These are phyloP conservation scores for Trypanosoma rangeli DNA, from an alignment of 208 protist species.

Conservation along the genomic window DNA sequence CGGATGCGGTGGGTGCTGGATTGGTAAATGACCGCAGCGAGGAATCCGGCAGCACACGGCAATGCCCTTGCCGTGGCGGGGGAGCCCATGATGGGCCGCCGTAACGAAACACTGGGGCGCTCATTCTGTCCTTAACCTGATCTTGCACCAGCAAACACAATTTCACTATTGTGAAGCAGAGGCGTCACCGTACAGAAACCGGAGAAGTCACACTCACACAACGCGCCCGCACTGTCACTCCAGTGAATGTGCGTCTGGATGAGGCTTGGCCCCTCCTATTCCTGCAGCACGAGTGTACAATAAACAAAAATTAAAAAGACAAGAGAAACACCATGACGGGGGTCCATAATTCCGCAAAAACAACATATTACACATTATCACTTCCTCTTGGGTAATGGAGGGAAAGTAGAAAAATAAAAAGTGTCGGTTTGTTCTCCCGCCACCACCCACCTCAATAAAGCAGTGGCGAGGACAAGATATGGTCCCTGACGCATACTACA, in stretches of 20 bases:
- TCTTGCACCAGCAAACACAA: too few species aligned
- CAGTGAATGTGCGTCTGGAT: neutral
- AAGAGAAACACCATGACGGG: neutral
- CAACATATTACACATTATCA: neutral
- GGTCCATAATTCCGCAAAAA: neutral
- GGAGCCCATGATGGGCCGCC: neutral
- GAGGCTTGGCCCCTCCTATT: neutral
- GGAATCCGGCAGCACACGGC: neutral
- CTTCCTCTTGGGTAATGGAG: neutral
- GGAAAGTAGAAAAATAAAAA: neutral
- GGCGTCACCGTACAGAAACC: neutral
- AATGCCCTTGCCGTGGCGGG: neutral
- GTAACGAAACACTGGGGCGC: neutral
- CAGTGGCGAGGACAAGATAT: neutral
- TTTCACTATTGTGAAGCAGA: too few species aligned
- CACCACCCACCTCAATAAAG: neutral
- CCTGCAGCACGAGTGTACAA: neutral
- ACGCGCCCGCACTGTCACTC: neutral
- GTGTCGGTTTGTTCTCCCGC: neutral
- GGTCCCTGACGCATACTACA: neutral
- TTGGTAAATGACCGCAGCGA: neutral
- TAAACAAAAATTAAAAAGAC: neutral
- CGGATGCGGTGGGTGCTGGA: neutral
- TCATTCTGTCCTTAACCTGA: neutral
- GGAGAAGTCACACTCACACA: neutral